phyloP scores from a whole-genome alignment of 352 stramenopile species.

The Pythium brachiatum region DNA sequence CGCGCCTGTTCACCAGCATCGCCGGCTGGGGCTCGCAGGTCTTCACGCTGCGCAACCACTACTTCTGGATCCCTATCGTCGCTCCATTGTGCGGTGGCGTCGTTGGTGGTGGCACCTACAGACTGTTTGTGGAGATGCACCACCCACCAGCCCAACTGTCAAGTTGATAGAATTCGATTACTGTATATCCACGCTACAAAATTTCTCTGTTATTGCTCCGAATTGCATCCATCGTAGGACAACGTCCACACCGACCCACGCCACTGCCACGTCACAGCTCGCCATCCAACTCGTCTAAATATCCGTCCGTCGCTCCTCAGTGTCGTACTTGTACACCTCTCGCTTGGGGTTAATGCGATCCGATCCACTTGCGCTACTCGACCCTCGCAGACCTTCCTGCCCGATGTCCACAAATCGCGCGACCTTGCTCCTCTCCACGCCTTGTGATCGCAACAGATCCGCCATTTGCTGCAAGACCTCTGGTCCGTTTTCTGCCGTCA shows the following conservation, averaged over 20 bases:
- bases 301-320: constrained; percentile 58
- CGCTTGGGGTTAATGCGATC: constrained; percentile 16
- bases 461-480: constrained; percentile 42
- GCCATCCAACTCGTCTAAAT: constrained; percentile 36
- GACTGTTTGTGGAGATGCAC: constrained; percentile 50
- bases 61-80: constrained; percentile 64
- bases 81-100: constrained; percentile 43
- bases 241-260: constrained; percentile 2
- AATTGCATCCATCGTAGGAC: not conserved
- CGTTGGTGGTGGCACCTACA: constrained; percentile 42
- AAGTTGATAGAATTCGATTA: not conserved
- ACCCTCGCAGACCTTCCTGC: constrained; percentile 31
- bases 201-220: not conserved
- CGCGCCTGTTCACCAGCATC: constrained; percentile 43
- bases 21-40: constrained; percentile 54
- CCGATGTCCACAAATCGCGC: constrained; percentile 57
- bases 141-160: constrained; percentile 21
- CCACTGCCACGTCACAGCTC: not conserved
- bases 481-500: constrained; percentile 31
- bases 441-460: constrained; percentile 44
- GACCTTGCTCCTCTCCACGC: constrained; percentile 40
- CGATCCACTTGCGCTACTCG: not conserved
- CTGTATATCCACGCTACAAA: not conserved
- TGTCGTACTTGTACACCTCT: constrained; percentile 51
- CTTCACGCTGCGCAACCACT: constrained; percentile 44